Evolutionary conservation across 2,329 filamentous ascomycete genomes (phyloP), one percentile per base, ranked within the genome.

Genomic region (Sclerotinia nivalis): DNA sequence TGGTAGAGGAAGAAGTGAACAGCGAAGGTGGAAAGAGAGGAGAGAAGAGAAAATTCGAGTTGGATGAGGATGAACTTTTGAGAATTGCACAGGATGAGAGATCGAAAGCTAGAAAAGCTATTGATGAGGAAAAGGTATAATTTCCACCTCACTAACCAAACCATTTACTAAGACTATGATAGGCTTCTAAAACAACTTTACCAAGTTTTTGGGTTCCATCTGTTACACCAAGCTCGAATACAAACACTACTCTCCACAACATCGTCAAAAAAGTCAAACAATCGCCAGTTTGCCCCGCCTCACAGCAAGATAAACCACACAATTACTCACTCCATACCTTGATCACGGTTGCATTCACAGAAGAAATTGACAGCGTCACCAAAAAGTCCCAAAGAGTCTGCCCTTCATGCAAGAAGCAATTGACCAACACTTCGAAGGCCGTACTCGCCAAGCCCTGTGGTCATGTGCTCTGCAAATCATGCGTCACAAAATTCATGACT

Each of bases 151-250:
- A 52, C 40, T n/a, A 13, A 18, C 13, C 1, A 45, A 13, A 25
- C 60, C 22, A 54, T 68, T 50, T 68, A 28, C 45, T 73, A 34
- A 54, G 40, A 18, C 59, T n/a, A n/a, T 47, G 18, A 52, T 50
- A 75, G 77, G 86, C 88, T 3, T 83, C 86, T 12, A 92, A 91
- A 80, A 86, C 88, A 1, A 85, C 86, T 22, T 82, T 97, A 0
- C 92, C 93, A 0, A 96, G 93, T 0, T 98, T 98, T 81, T 98
- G 95, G 96, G 91, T 95, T 1, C 95, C 93, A 0, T 92, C 91
- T 0, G 86, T 95, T 70, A 96, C 92, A 0, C 93, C 93, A 0
- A 84, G 84, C 0, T 87, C 87, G 59, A 88, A 89, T 70, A 86
- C 85, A 50, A 86, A 86, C 60, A 82, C 84, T 62, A 82, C 84